These are phyloP conservation scores for Plasmodium fragile DNA, from an alignment of 169 alveolate genomes.

Conservation along the genomic window DNA sequence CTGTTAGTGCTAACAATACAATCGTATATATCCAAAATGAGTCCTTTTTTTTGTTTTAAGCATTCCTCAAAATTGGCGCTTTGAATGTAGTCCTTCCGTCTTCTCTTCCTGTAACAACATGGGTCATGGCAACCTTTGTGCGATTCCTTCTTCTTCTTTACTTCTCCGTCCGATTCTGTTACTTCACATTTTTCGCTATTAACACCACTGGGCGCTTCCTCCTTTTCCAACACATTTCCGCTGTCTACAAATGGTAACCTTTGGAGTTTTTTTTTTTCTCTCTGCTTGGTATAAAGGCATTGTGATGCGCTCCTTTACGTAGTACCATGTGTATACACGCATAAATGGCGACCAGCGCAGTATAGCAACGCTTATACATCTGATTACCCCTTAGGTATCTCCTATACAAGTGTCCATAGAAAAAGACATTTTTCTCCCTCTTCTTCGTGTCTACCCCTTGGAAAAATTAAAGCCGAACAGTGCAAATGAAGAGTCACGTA, in stretches of 20 bases:
- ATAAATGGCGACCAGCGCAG: neutral
- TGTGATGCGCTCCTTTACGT: neutral
- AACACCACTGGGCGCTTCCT: neutral
- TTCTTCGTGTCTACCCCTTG: slow-evolving; percentile 64
- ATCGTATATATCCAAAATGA: slow-evolving; percentile 64
- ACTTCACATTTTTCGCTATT: neutral
- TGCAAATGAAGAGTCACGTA: neutral
- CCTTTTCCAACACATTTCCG: neutral
- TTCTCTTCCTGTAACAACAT: neutral
- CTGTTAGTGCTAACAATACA: slow-evolving; percentile 6
- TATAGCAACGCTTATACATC: neutral
- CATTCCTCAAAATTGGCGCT: slow-evolving; percentile 9
- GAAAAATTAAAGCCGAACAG: neutral
- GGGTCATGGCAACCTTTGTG: neutral
- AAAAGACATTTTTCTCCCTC: slow-evolving; percentile 45
- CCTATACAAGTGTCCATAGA: slow-evolving; percentile 41
- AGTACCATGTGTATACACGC: neutral
- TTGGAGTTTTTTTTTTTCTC: slow-evolving; percentile 4
- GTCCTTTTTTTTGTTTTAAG: slow-evolving; percentile 24
- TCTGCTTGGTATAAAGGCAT: neutral
- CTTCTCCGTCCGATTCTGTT: neutral
- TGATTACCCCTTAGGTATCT: slow-evolving; percentile 20
- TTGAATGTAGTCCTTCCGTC: neutral
- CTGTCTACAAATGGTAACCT: slow-evolving; percentile 45
- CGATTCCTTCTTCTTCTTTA: neutral